These are phyloP conservation scores for Aspergillus indologenus DNA, from an alignment of 495 filamentous ascomycete genomes.

Conservation along the genomic window DNA sequence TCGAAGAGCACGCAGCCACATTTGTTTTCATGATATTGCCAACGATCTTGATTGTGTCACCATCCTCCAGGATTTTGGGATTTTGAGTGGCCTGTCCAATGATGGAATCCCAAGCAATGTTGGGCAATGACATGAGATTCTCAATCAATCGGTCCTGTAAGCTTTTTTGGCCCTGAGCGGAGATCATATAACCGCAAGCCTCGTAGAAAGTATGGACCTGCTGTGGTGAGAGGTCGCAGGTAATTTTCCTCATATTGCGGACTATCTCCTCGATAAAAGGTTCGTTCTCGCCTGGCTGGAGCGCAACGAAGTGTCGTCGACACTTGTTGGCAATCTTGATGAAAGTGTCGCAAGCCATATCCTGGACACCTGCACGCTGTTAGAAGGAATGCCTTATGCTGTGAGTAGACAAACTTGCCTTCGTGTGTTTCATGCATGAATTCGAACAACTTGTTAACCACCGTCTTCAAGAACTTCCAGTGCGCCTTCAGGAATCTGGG, in stretches of 20 bases:
- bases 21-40: slow-evolving; percentile 99
- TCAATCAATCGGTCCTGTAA: slow-evolving; percentile 86
- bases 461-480: slow-evolving; percentile 99
- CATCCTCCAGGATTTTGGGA: slow-evolving; percentile 78
- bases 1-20: slow-evolving; percentile 91
- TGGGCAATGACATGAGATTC: slow-evolving; percentile 91
- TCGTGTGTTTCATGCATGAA: slow-evolving; percentile 99
- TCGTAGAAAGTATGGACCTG: slow-evolving; percentile 99
- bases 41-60: slow-evolving; percentile 93
- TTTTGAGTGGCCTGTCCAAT: slow-evolving; percentile 80
- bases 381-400: slow-evolving; percentile 19
- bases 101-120: slow-evolving; percentile 91
- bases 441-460: slow-evolving; percentile 99
- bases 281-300: slow-evolving; percentile 91
- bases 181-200: slow-evolving; percentile 98
- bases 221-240: slow-evolving; percentile 88
- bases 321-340: slow-evolving; percentile 99
- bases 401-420: slow-evolving; percentile 51
- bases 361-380: slow-evolving; percentile 74
- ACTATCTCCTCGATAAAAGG: slow-evolving; percentile 99
- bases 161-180: slow-evolving; percentile 88
- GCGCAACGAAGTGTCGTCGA: slow-evolving; percentile 91
- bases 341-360: slow-evolving; percentile 99
- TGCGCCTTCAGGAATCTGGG: slow-evolving; percentile 97
- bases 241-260: slow-evolving; percentile 89